Evolutionary conservation across 169 alveolate species (phyloP).

Genomic region (Fabrea salina): DNA sequence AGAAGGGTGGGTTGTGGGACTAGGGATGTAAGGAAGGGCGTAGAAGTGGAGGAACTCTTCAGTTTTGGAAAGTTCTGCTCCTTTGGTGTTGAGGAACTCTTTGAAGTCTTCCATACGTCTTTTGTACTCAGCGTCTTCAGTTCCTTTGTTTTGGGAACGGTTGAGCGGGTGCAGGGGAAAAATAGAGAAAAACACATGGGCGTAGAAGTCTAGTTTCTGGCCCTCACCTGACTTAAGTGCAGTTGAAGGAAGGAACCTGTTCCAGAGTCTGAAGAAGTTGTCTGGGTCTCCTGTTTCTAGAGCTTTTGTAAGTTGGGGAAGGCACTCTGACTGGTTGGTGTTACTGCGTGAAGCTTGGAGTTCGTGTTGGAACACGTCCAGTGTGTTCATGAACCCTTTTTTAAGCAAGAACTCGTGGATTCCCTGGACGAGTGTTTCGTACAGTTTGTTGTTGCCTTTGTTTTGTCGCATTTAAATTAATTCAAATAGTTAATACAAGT

Average conservation of each 20-base stretch:
- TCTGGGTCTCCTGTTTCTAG: constrained; percentile 30
- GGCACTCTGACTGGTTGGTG: background rate
- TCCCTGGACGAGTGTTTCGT: background rate
- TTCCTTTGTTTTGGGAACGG: constrained; percentile 8
- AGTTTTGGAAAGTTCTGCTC: constrained; percentile 78
- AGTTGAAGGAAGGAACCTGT: background rate
- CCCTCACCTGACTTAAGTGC: constrained; percentile 21
- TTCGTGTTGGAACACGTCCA: constrained; percentile 31
- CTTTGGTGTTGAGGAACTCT: constrained; percentile 75
- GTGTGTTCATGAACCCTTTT: constrained; percentile 24
- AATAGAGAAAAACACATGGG: constrained; percentile 17
- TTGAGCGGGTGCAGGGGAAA: constrained; percentile 32
- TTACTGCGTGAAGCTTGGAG: background rate
- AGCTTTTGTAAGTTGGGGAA: background rate
- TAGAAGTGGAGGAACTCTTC: constrained; percentile 81
- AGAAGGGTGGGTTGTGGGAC: constrained; percentile 77
- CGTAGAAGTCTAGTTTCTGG: constrained; percentile 15
- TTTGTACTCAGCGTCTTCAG: background rate
- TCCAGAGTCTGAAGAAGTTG: background rate
- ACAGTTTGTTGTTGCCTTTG: no score
- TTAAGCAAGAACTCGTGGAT: constrained; percentile 31
- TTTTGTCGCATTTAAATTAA: no score
- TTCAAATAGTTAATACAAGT: no score
- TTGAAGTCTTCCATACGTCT: constrained; percentile 70
- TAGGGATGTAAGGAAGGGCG: constrained; percentile 83